Evolutionary conservation across 1,139 yeast species (phyloP).

Genomic region (Nakaseomyces kungkrabaensis): DNA sequence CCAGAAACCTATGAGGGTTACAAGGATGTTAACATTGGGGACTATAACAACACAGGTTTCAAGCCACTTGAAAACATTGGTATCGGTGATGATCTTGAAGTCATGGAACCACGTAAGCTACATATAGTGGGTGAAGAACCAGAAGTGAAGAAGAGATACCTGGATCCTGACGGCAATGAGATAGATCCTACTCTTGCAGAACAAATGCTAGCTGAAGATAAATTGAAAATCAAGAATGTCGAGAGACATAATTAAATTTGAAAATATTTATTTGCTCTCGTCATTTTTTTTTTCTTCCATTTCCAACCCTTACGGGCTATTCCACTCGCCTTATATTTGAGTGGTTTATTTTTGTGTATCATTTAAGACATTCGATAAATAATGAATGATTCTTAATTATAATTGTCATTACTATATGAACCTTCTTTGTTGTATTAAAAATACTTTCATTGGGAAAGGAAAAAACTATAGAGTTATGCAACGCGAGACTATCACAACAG

Average conservation of each 20-base stretch:
- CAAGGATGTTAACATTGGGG: background rate
- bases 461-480: too few relatives aligned
- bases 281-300: too few relatives aligned
- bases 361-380: too few relatives aligned
- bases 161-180: constrained; percentile 52
- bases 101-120: background rate
- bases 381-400: too few relatives aligned
- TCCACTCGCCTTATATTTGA: too few relatives aligned
- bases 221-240: background rate
- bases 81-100: background rate
- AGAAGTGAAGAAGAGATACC: constrained; percentile 42
- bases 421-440: too few relatives aligned
- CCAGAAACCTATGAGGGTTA: background rate
- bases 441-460: too few relatives aligned
- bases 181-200: constrained; percentile 36
- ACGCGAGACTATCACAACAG: too few relatives aligned
- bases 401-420: too few relatives aligned
- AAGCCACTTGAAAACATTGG: background rate
- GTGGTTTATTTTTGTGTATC: too few relatives aligned
- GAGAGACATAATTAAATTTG: background rate
- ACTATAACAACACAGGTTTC: background rate
- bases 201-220: constrained; percentile 2
- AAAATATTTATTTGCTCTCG: too few relatives aligned
- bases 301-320: too few relatives aligned
- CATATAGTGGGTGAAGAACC: background rate